Evolutionary conservation across 345 rosid species (phyloP).

Genomic region (Brassica rapa): DNA sequence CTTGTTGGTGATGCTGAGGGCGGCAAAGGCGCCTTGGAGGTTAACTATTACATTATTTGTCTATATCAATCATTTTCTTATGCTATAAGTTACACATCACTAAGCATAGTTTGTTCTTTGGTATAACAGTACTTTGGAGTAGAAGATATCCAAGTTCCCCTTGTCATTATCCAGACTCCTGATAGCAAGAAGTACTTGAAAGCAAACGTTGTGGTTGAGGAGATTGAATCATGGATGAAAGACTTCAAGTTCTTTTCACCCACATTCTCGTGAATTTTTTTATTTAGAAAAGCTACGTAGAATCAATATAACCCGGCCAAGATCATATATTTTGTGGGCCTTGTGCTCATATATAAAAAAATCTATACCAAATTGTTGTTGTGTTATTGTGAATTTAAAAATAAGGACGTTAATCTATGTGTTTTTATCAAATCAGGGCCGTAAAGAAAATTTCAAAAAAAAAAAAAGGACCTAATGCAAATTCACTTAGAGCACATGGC

Average conservation of each 20-base stretch:
- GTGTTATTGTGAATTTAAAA: too few species aligned
- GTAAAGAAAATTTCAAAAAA: too few species aligned
- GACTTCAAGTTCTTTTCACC: conserved; percentile 57
- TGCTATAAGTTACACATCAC: background rate
- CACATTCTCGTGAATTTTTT: background rate
- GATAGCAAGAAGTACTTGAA: conserved; percentile 81
- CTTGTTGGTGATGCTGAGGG: conserved; percentile 86
- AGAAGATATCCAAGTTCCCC: conserved; percentile 77
- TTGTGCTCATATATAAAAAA: too few species aligned
- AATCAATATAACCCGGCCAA: background rate
- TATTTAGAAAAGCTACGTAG: background rate
- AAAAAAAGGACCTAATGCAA: too few species aligned
- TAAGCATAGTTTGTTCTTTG: conserved; percentile 12
- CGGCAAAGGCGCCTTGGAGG: conserved; percentile 90
- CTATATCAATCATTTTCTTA: conserved; percentile 10
- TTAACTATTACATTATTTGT: conserved; percentile 30
- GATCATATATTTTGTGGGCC: too few species aligned
- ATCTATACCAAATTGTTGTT: too few species aligned
- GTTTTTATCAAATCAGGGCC: too few species aligned
- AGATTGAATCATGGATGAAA: conserved; percentile 81
- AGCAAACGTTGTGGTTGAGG: conserved; percentile 60
- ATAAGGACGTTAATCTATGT: too few species aligned
- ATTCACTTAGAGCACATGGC: too few species aligned
- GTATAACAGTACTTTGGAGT: conserved; percentile 86
- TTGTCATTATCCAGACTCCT: conserved; percentile 64